phyloP scores from a whole-genome alignment of 2,329 filamentous ascomycete species.

The Sclerotinia borealis region DNA sequence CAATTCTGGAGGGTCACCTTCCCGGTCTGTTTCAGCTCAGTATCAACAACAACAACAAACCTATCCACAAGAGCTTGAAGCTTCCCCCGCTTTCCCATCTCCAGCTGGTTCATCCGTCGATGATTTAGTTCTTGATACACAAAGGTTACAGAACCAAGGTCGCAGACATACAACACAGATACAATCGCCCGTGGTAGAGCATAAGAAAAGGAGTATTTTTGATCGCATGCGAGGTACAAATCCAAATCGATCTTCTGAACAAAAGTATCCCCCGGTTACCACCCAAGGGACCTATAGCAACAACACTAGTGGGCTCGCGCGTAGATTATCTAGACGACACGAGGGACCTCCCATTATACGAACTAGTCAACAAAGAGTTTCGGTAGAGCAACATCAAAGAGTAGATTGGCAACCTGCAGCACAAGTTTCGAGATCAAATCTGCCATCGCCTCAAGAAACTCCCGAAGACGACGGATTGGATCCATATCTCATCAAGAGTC shows the following conservation, averaged over 20 bases:
- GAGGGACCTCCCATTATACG: constrained; percentile 40
- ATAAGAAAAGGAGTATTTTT: constrained; percentile 31
- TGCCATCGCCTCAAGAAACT: constrained; percentile 30
- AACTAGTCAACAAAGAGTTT: constrained; percentile 36
- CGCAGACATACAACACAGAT: constrained; percentile 13
- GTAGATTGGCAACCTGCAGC: constrained; percentile 32
- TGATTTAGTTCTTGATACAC: constrained; percentile 24
- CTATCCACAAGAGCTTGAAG: constrained; percentile 21
- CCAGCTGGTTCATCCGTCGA: constrained; percentile 24
- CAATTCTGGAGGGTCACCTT: constrained; percentile 18
- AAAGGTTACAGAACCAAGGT: constrained; percentile 20
- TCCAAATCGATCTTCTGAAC: constrained; percentile 23
- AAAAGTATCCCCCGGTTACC: constrained; percentile 17
- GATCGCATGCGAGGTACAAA: constrained; percentile 28
- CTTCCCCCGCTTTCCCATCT: constrained; percentile 14
- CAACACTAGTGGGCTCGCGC: constrained; percentile 43
- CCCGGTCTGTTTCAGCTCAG: constrained; percentile 24
- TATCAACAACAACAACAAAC: constrained; percentile 23
- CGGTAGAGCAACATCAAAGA: constrained; percentile 37
- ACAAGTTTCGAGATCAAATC: constrained; percentile 24
- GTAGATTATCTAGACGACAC: constrained; percentile 52
- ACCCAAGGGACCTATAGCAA: constrained; percentile 36
- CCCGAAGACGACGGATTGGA: constrained; percentile 28
- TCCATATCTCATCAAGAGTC: constrained; percentile 27
- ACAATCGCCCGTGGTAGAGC: constrained; percentile 21